Evolutionary conservation across 2,329 filamentous ascomycete species (phyloP), one percentile per base, ranked within the genome.

Genomic region (Aspergillus floridensis): DNA sequence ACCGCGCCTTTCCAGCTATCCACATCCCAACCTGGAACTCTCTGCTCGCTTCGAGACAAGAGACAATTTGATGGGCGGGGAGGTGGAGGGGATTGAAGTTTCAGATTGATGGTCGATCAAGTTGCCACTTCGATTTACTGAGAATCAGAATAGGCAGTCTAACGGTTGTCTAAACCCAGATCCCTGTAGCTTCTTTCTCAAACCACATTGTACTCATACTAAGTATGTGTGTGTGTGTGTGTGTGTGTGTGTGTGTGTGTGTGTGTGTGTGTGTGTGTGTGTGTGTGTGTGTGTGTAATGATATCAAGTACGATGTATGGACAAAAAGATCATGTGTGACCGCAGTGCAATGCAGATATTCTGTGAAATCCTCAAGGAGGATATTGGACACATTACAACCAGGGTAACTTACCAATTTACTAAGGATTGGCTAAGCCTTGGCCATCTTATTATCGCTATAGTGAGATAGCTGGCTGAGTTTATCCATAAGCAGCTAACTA

Each of bases 391-490:
- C 26, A n/a, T 47, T 32, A 38, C 24, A 58, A 38, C 29, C 54
- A 26, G 38, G 41, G 49, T 22, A 35, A 56, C 32, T 35, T 29
- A 29, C 26, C 12, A 35, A 16, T 16, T 12, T 12, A 16, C 32
- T n/a, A 31, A 46, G 31, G 48, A 26, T 52, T 58, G 59, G 61
- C 63, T 63, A 65, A 65, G 63, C 63, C 63, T 65, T 63, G 63
- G 63, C 16, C 61, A 61, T 62, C 58, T 57, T 16, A n/a, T 5
- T 19, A 35, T 29, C 26, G 26, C 26, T 10, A 3, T 29, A 29
- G 7, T 29, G 26, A 29, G 8, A 29, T 29, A 29, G 26, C 26
- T 29, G 26, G 26, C 7, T 29, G 26, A 29, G 26, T 29, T 29
- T 29, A 29, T 29, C 26, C 26, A 8, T 29, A 29, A 29, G 26